Evolutionary conservation across 805 yeast species (phyloP), one percentile per base, ranked within the genome.

Genomic region (Metschnikowia chrysomelidarum): DNA sequence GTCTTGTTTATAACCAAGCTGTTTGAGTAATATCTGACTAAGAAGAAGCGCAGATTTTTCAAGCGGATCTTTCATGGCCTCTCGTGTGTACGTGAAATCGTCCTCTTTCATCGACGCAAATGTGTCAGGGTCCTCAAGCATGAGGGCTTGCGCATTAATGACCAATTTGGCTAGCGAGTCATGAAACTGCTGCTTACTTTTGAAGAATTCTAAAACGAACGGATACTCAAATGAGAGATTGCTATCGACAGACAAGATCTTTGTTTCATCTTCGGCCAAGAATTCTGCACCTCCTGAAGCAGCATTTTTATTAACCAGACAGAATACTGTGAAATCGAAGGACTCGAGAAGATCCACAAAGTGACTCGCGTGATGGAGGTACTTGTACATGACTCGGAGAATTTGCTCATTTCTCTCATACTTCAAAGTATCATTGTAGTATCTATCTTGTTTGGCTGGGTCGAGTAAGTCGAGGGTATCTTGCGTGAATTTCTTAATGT

Each of bases 61-160:
- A 2, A 69, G 64, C 2, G 71, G 70, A 10, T 59, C 47, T 32
- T 59, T 58, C 43, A 67, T 48, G 2, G 59, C 53, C 8, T 64
- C 64, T 18, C 68, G 57, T 36, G 68, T 62, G 32, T 67, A 66
- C 30, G 62, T 44, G 24, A 69, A 69, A 24, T 80, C 68, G 4
- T 64, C 85, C 19, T 78, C 80, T 38, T 70, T 71, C 60, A 82
- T 66, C 0, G 82, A 75, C 32, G 70, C 68, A 57, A 85, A 85
- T 2, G 80, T 81, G 40, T 82, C 87, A 1, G 93, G 87, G 52
- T 85, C 94, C 19, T 72, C 76, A 8, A 84, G 58, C 0, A 93
- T 82, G 8, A 85, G 59, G 9, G 78, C 67, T 53, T 86, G 95
- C 0, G 84, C 71, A 30, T 80, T 76, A 71, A 85, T 73, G 8